phyloP scores from a whole-genome alignment of 176 grass and related monocot genomes.

The Neostapfia colusana region DNA sequence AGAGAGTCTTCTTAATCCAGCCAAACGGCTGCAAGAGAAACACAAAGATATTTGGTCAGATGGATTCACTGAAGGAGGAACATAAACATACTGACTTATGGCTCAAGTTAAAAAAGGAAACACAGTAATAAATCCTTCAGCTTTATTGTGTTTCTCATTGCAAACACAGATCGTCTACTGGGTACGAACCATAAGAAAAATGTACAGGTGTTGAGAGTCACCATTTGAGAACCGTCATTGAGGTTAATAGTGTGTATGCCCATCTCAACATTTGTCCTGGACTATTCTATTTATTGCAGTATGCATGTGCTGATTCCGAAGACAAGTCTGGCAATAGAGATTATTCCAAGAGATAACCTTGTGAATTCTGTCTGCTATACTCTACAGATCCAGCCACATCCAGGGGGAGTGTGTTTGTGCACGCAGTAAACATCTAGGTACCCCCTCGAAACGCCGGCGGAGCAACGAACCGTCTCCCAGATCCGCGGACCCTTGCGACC shows the following conservation, averaged over 20 bases:
- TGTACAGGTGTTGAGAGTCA: background rate
- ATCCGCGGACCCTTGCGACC: background rate
- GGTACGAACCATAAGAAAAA: too few species aligned
- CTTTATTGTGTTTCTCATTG: background rate
- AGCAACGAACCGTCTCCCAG: background rate
- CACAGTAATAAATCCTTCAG: background rate
- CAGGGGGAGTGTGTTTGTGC: background rate
- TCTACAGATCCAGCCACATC: background rate
- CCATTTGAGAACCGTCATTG: background rate
- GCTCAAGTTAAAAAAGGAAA: background rate
- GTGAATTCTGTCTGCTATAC: background rate
- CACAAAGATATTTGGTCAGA: background rate
- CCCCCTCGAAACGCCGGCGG: background rate
- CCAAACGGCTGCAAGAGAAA: conserved; percentile 64
- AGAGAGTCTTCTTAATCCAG: conserved; percentile 85
- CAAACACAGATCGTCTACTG: background rate
- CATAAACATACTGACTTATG: background rate
- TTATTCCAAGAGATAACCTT: background rate
- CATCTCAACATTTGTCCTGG: background rate
- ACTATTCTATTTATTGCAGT: conserved; percentile 26
- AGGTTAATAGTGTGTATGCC: background rate
- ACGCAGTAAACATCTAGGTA: background rate
- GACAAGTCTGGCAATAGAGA: background rate
- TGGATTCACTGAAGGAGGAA: background rate
- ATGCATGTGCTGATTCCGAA: background rate